Percentiles rank a stretch among this genome's conserved stretches.
These are phyloP conservation scores for Epichloe amarillans DNA, from an alignment of 2,329 filamentous ascomycete genomes.

Conservation along the genomic window DNA sequence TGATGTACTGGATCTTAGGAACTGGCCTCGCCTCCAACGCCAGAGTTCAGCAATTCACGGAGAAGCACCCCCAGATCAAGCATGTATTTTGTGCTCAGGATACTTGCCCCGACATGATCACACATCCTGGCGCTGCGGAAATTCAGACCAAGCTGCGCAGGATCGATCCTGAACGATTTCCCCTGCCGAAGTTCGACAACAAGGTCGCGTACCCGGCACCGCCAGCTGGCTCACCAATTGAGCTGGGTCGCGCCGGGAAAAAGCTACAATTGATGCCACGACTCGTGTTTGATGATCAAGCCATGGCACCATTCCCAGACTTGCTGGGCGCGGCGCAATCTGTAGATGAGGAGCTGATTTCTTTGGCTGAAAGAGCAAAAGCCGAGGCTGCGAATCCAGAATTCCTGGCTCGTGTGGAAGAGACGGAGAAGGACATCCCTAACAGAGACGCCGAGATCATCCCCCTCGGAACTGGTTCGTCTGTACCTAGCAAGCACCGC, in stretches of 20 bases:
- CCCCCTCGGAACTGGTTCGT: slow-evolving; percentile 81
- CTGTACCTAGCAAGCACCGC: slow-evolving; percentile 80
- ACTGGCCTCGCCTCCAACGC: slow-evolving; percentile 49
- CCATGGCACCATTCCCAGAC: slow-evolving; percentile 28
- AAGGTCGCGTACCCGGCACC: slow-evolving; percentile 13
- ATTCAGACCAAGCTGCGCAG: slow-evolving; percentile 56
- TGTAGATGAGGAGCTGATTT: slow-evolving; percentile 29
- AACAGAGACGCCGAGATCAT: slow-evolving; percentile 69
- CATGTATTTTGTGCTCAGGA: slow-evolving; percentile 72
- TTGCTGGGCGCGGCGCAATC: slow-evolving; percentile 33
- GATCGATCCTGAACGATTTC: slow-evolving; percentile 63
- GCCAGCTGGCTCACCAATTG: slow-evolving; percentile 14
- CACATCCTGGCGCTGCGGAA: slow-evolving; percentile 51
- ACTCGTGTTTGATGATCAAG: slow-evolving; percentile 30
- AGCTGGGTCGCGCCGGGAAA: slow-evolving; percentile 30
- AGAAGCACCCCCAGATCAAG: slow-evolving; percentile 42
- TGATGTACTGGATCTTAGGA: slow-evolving; percentile 74
- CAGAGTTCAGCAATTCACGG: slow-evolving; percentile 56
- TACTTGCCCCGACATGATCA: slow-evolving; percentile 59
- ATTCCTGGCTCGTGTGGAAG: slow-evolving; percentile 35
- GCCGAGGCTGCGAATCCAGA: slow-evolving; percentile 25
- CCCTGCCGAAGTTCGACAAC: slow-evolving; percentile 54
- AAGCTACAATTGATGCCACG: slow-evolving; percentile 34
- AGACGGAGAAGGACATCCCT: slow-evolving; percentile 51
- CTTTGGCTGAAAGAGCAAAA: slow-evolving; percentile 37